Evolutionary conservation across 768 basidiomycete genomes (phyloP), one percentile per base, ranked within the genome.

Genomic region (Tulasnella sp.): DNA sequence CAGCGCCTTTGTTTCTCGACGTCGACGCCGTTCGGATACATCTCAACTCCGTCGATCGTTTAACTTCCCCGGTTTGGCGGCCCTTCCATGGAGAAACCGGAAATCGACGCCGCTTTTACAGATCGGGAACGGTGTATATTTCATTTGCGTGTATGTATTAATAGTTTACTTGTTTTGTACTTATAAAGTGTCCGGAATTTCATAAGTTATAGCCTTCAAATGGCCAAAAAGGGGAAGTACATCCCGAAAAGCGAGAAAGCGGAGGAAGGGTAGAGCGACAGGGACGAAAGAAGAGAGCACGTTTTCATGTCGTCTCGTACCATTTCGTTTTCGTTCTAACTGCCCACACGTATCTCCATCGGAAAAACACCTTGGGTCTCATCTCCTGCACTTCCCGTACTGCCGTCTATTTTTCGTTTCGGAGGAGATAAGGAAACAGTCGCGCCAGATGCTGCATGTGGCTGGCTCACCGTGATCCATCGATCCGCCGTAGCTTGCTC

Each of bases 261-360:
- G n/a, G 24, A 62, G 31, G 58, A 62, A 27, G 8, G 31, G n/a
- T 4, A 62, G 58, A 34, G 31, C 14, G 58, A 31, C 12, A 62
- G 31, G 58, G 58, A 62, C 19, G n/a, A 62, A 62, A n/a, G n/a
- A n/a, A n/a, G 58, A 31, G 27, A 31, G 58, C 58, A 34, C 58
- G 58, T 27, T 62, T 62, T 62, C n/a, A 56, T n/a, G 27, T n/a
- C 31, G 31, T 52, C 56, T 48, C 46, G n/a, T 39, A 77, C 78
- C 78, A 79, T 52, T 72, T 42, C 19, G 38, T 71, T 46, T 42
- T 42, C 21, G 68, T 79, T 52, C 78, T 31, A 16, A 52, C 52
- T 2, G 78, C 78, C 78, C 78, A 79, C 36, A 52, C 68, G 34
- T 79, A 79, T 38, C 78, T 72, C 78, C 78, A 79, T 44, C 71